Evolutionary conservation across 2,329 filamentous ascomycete species (phyloP).

Genomic region (Colletotrichum tamarilloi): DNA sequence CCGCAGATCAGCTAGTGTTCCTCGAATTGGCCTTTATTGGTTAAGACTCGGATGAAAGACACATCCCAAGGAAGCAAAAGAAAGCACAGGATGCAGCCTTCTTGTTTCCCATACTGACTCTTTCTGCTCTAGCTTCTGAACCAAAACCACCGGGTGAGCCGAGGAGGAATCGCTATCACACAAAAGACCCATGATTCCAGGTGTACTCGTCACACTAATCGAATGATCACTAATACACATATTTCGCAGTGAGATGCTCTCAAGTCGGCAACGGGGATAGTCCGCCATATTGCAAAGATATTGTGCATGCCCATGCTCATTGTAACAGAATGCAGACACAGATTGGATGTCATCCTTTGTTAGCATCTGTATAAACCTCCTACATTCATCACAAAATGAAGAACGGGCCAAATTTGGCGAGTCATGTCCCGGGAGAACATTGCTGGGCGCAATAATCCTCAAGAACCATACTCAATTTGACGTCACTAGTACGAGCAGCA

Average conservation of each 20-base stretch:
- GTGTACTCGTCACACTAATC: background rate
- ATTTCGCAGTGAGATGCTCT: too few relatives aligned
- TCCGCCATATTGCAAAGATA: too few relatives aligned
- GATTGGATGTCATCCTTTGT: too few relatives aligned
- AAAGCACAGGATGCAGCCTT: background rate
- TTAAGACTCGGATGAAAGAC: background rate
- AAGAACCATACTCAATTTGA: background rate
- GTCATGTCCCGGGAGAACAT: background rate
- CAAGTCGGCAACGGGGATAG: too few relatives aligned
- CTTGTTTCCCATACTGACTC: too few relatives aligned
- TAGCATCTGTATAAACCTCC: too few relatives aligned
- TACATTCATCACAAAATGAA: background rate
- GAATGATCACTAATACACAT: background rate
- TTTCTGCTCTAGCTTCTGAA: background rate
- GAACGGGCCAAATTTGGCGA: background rate
- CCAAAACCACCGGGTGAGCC: too few relatives aligned
- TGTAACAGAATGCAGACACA: background rate
- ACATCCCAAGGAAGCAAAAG: background rate
- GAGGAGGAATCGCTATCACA: background rate
- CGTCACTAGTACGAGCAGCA: conserved; percentile 10
- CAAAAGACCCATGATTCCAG: background rate
- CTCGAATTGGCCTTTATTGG: background rate
- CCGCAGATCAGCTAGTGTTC: background rate
- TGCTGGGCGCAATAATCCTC: background rate
- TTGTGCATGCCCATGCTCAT: background rate